Base-by-base conservation (phyloP, 768 basidiomycete species). In the Mycena haematopus region DNA sequence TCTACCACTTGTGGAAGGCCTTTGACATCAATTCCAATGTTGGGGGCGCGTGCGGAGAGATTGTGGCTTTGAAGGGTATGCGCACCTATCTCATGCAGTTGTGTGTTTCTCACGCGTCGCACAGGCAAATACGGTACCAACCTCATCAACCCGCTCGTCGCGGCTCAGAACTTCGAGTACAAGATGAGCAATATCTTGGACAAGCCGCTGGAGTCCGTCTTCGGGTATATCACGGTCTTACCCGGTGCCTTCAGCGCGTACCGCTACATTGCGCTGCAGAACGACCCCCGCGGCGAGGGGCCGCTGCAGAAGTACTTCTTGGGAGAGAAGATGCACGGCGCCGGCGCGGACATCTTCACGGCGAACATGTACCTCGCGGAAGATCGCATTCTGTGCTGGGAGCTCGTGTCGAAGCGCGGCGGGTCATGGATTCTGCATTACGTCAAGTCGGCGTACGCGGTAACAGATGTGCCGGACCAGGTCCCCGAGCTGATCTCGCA, bases 281-380 rank as follows among this genome's bases (percentile, higher is more conserved):
- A 98, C 70, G 93, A 96, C 62, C 71, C 75, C 0, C 79, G 72
- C 24, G 96, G 95, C 0, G 86, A 95, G 68, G 96, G 96, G 0
- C 96, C 94, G 0, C 71, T 98, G 68, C 91, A 94, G 70, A 94
- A 96, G 75, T 99, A 99, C 78, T 99, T 99, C 82, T 78, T 97
- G 24, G 97, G 97, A 6, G 97, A 99, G 81, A 94, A 89, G 70
- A 90, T 97, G 89, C 92, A 92, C 64, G 92, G 91, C 31, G 87
- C 90, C 4, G 91, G 86, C 15, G 91, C 91, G 1, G 93, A 94
- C 71, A 95, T 96, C 62, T 96, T 96, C 76, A 95, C 93, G 6
- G 92, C 95, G 25, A 96, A 96, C 72, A 96, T 96, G 94, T 98
- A 96, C 72, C 84, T 96, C 17, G 94, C 94, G 10, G 94, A 96